Percentiles rank a stretch among this genome's conserved stretches.
These are phyloP conservation scores for Tilletia indica DNA, from an alignment of 1,284 basidiomycete genomes.

Conservation along the genomic window DNA sequence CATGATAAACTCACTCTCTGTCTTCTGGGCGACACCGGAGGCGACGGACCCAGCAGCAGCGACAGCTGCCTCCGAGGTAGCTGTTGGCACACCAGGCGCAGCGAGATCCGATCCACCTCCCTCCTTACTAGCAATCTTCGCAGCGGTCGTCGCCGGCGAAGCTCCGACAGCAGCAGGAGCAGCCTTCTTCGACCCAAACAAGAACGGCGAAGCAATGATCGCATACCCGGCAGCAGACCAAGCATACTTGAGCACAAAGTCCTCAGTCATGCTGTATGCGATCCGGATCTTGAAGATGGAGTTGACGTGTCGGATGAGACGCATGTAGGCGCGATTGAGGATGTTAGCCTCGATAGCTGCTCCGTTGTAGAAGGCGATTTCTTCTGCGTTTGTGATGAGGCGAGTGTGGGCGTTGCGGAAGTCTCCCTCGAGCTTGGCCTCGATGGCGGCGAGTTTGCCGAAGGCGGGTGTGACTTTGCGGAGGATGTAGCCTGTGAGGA, in stretches of 20 bases:
- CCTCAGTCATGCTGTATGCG: conserved; percentile 54
- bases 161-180: not conserved
- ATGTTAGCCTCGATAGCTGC: conserved; percentile 81
- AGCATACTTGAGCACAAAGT: conserved; percentile 55
- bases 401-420: conserved; percentile 84
- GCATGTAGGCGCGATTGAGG: conserved; percentile 73
- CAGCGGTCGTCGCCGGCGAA: conserved; percentile 18
- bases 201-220: conserved; percentile 52
- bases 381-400: conserved; percentile 86
- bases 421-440: conserved; percentile 79
- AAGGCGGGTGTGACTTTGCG: conserved; percentile 86
- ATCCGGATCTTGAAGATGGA: conserved; percentile 77
- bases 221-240: conserved; percentile 55
- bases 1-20: conserved; percentile 63
- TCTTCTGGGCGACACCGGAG: conserved; percentile 62
- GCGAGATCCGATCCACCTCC: conserved; percentile 71
- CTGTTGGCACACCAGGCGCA: conserved; percentile 1
- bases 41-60: conserved; percentile 65
- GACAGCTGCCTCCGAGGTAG: conserved; percentile 67
- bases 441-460: conserved; percentile 82
- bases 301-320: conserved; percentile 83
- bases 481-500: conserved; percentile 77
- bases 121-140: not conserved
- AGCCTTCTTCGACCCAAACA: conserved; percentile 32
- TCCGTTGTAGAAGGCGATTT: conserved; percentile 94